Base-by-base conservation (phyloP, 345 rosid species). In the Camelina neglecta region DNA sequence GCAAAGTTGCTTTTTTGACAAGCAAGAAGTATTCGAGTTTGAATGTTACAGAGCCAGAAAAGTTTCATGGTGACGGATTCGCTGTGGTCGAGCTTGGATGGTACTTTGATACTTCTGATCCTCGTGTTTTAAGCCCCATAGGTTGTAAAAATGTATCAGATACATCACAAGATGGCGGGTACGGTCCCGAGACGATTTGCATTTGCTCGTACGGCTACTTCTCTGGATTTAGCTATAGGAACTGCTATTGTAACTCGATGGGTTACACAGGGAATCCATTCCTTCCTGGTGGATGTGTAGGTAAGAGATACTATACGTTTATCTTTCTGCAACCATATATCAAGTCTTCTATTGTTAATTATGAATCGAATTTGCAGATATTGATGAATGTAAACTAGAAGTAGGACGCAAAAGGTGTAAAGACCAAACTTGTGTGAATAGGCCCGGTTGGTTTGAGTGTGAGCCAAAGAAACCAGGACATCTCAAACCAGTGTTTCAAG, bases 1-100 rank as follows among this genome's bases (percentile, higher is more conserved):
- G 81, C 55, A 35, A 2, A 67, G 77, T 73, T 60, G 78, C 81
- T 0, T 79, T 79, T 72, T 39, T 79, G 60, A 79, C 81, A 0
- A 79, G 73, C 42, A n/a, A 79, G 9, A 75, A 62, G 55, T 67
- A 60, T 47, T 67, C 81, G 1, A 21, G 11, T 23, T 51, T 54
- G 18, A 72, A 67, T 78, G 57, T 78, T 49, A 60, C 69, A 1
- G 69, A 78, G 58, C 57, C 81, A 24, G 65, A 72, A 51, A 4
- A 24, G 69, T 71, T 78, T 60, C 44, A 59, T 23, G 20, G 23
- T 20, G 49, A 73, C 33, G 77, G 70, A 9, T 73, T 73, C 24
- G 55, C 74, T 0, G 65, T 72, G 44, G 78, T 72, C 0, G 77
- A 78, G 65, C 57, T 78, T 13, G 81, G 77, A 72, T 78, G 78